Conservation (phyloP, 176 grass and related monocot species). For the Cymbopogon citratus region DNA sequence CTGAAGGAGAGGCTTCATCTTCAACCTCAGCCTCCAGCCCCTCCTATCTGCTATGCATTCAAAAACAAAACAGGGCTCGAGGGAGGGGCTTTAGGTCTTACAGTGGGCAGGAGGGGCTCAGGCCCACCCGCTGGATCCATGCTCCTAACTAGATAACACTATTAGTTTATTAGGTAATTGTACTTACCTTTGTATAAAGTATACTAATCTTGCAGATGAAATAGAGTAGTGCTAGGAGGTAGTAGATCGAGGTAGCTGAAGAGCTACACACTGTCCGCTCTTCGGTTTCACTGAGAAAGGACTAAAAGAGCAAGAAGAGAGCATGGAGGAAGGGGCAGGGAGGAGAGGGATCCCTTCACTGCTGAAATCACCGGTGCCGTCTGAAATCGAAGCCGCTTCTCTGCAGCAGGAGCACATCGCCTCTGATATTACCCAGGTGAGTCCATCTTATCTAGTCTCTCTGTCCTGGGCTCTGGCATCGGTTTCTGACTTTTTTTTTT, state of each 20-base stretch:
- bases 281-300: neutral
- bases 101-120: neutral
- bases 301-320: neutral
- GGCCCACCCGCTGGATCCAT: neutral
- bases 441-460: neutral
- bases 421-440: conserved; percentile 21
- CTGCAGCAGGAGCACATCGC: conserved; percentile 25
- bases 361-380: neutral
- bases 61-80: neutral
- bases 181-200: neutral
- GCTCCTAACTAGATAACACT: neutral
- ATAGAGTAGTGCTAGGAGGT: neutral
- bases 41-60: neutral
- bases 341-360: conserved; percentile 19
- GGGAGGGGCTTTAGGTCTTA: neutral
- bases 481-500: neutral
- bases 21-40: neutral
- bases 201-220: neutral
- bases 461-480: neutral
- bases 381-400: neutral
- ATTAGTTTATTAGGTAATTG: neutral
- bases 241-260: neutral
- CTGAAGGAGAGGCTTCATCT: neutral
- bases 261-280: neutral
- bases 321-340: neutral